Conservation (phyloP, 1,284 basidiomycete species). For the Ustilago curta region DNA sequence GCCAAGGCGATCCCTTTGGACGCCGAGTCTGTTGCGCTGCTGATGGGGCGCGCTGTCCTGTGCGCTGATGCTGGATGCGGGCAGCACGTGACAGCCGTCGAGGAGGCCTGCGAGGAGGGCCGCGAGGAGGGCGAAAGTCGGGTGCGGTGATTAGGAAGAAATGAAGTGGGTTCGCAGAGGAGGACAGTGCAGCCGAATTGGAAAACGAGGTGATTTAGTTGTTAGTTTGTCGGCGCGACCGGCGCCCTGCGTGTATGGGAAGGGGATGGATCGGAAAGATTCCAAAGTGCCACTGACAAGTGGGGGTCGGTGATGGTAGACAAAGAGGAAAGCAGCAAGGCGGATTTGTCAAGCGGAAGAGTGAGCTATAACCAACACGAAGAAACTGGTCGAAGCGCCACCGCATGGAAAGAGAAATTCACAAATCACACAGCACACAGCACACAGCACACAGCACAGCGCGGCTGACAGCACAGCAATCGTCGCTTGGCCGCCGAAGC, state of each 20-base stretch:
- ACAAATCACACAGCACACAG: too few species aligned
- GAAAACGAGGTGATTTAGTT: neutral
- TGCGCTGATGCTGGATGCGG: neutral
- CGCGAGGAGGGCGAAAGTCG: neutral
- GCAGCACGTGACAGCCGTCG: neutral
- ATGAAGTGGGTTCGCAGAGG: slow-evolving; percentile 5
- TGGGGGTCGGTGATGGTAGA: too few species aligned
- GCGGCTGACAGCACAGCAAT: too few species aligned
- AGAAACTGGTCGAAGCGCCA: too few species aligned
- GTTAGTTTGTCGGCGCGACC: slow-evolving; percentile 2
- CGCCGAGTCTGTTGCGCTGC: neutral
- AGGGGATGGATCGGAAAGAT: neutral
- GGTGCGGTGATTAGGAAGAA: neutral
- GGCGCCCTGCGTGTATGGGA: slow-evolving; percentile 6
- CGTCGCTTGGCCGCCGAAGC: too few species aligned
- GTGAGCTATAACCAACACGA: too few species aligned
- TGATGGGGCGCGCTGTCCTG: too few species aligned
- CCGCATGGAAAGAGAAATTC: too few species aligned
- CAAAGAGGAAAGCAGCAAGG: too few species aligned
- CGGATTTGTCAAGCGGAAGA: too few species aligned
- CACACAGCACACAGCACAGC: too few species aligned
- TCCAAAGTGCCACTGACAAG: neutral
- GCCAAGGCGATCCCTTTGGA: neutral
- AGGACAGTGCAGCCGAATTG: neutral
- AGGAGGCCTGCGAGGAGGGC: too few species aligned